Percentiles rank a stretch among this genome's conserved stretches.
Conservation (phyloP, 495 filamentous ascomycete genomes). For the Durotheca rogersii region DNA sequence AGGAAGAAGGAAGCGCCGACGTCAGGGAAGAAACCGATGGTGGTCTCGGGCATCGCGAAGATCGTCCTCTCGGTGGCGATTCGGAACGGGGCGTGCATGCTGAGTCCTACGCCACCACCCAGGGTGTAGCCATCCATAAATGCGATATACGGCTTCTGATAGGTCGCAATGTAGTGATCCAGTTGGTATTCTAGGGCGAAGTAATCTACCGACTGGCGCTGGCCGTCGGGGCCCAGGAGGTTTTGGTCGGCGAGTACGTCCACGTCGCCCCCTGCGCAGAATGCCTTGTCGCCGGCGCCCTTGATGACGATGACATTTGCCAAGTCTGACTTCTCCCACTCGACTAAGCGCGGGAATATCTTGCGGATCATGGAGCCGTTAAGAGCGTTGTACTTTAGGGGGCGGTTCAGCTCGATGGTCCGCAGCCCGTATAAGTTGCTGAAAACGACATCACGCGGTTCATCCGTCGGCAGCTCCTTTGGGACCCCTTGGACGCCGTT, state of each 20-base stretch:
- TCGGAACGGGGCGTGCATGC: slow-evolving; percentile 90
- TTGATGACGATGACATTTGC: slow-evolving; percentile 92
- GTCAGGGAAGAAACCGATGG: slow-evolving; percentile 96
- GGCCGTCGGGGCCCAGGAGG: slow-evolving; percentile 62
- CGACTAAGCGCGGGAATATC: slow-evolving; percentile 80
- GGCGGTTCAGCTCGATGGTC: slow-evolving; percentile 91
- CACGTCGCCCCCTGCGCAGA: slow-evolving; percentile 95
- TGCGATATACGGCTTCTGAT: slow-evolving; percentile 87
- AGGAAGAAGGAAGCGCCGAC: slow-evolving; percentile 96
- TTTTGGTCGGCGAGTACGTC: slow-evolving; percentile 72
- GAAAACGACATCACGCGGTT: slow-evolving; percentile 91
- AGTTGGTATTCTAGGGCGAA: slow-evolving; percentile 92
- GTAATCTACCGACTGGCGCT: slow-evolving; percentile 71
- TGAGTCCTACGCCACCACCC: slow-evolving; percentile 94
- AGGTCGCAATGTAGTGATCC: slow-evolving; percentile 94
- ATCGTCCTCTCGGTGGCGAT: slow-evolving; percentile 94
- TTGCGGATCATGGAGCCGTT: slow-evolving; percentile 93
- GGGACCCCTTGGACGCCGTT: slow-evolving; percentile 31
- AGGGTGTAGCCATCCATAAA: slow-evolving; percentile 98
- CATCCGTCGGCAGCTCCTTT: slow-evolving; percentile 63
- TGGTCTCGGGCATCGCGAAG: slow-evolving; percentile 98
- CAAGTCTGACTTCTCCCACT: slow-evolving; percentile 92
- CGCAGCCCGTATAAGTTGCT: slow-evolving; percentile 82
- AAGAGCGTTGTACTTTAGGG: slow-evolving; percentile 83
- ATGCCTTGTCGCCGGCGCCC: slow-evolving; percentile 76